A percentile compares a stretch with the other conserved stretches of the same genome.
These are phyloP conservation scores for Xylariaceae sp. DNA, from an alignment of 2,329 filamentous ascomycete genomes.

Conservation along the genomic window DNA sequence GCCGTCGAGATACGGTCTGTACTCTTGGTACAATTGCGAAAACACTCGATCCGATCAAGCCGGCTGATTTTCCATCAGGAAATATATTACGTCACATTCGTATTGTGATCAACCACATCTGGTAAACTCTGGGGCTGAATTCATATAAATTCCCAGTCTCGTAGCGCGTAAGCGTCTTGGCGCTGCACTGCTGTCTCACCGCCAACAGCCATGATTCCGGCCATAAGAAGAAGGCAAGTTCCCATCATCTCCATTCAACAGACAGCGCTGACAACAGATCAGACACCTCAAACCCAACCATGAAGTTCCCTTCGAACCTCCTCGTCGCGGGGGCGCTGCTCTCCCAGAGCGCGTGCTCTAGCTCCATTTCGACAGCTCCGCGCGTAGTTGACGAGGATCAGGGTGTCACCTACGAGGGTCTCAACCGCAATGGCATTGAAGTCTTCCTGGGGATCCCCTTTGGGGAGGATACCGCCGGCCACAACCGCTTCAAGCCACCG, in stretches of 20 bases:
- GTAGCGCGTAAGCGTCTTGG: too few relatives aligned
- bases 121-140: too few relatives aligned
- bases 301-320: constrained; percentile 2
- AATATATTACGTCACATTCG: too few relatives aligned
- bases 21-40: too few relatives aligned
- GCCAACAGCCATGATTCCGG: neutral
- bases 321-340: constrained; percentile 1
- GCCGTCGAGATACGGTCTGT: too few relatives aligned
- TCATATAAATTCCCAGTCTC: too few relatives aligned
- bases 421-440: constrained; percentile 43
- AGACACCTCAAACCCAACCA: neutral
- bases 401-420: constrained; percentile 41
- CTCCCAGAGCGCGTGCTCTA: neutral
- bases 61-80: too few relatives aligned
- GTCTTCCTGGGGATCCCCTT: constrained; percentile 46
- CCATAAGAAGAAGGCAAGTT: neutral
- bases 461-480: constrained; percentile 43
- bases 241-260: neutral
- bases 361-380: neutral
- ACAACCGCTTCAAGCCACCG: constrained; percentile 45
- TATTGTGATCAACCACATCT: too few relatives aligned
- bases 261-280: neutral
- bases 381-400: constrained; percentile 13
- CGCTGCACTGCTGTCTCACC: too few relatives aligned
- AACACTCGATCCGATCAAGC: too few relatives aligned